Conservation (phyloP, 768 basidiomycete species). For the Collybiopsis confluens region DNA sequence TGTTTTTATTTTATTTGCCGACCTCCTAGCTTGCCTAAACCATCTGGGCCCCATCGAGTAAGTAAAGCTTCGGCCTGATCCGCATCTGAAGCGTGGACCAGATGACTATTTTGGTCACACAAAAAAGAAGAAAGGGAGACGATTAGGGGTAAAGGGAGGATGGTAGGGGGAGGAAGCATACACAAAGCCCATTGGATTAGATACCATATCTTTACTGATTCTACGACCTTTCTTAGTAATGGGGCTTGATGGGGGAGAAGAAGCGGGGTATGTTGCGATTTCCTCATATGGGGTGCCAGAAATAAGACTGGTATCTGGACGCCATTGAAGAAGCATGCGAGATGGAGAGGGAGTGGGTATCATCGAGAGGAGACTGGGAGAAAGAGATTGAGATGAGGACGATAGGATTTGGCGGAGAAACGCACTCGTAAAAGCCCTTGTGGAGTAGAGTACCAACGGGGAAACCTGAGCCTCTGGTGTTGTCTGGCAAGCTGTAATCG, state of each 20-base stretch:
- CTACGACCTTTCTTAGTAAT: constrained; percentile 50
- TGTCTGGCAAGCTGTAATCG: constrained; percentile 38
- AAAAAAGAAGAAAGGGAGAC: too few species aligned
- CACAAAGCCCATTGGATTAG: constrained; percentile 79
- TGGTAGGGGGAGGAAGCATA: constrained; percentile 35
- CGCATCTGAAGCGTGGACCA: constrained; percentile 87
- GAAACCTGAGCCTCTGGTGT: constrained; percentile 40
- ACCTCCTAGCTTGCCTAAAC: constrained; percentile 87
- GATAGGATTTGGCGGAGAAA: too few species aligned
- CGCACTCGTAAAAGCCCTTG: constrained; percentile 79
- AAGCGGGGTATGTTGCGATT: constrained; percentile 29
- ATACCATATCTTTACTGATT: constrained; percentile 88
- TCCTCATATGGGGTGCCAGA: constrained; percentile 73
- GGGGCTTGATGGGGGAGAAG: constrained; percentile 27
- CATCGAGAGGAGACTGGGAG: constrained; percentile 64
- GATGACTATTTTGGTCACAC: too few species aligned
- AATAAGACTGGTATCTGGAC: constrained; percentile 36
- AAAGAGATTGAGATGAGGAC: too few species aligned
- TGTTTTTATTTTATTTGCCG: too few species aligned
- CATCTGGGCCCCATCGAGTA: constrained; percentile 84
- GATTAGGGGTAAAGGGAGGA: constrained; percentile 15
- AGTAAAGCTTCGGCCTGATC: constrained; percentile 86
- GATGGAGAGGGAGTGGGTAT: constrained; percentile 71
- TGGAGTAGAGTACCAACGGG: constrained; percentile 73
- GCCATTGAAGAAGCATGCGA: constrained; percentile 53